Evolutionary conservation across 129 eudicot species (phyloP), one percentile per base, ranked within the genome.

Genomic region (Solidago caesia): DNA sequence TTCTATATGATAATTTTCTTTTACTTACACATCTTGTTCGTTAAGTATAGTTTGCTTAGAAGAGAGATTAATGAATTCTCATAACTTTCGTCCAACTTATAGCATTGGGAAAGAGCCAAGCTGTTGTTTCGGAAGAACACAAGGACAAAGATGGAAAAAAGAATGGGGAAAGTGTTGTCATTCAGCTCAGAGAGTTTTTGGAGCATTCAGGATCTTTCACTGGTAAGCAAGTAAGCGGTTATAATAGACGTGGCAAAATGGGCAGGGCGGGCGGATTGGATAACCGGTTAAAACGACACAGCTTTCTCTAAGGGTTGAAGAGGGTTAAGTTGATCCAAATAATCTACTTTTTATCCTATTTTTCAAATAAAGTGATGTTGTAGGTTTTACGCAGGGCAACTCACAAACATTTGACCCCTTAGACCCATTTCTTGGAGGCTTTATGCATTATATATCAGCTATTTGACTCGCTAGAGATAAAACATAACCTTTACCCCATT

Each of bases 31-130:
- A 58, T 75, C 60, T 71, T n/a, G 9, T 52, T 7, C 26, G 2
- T 69, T 4, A 64, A 59, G 73, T 62, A 53, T 47, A 57, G 27
- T 66, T 16, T 33, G 15, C 44, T 47, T 49, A 58, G 57, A 69
- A 51, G 62, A 74, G 57, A 46, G 1, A 21, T 53, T 48, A 58
- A 44, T 21, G 46, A 53, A 46, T 60, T 74, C 29, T 56, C 72
- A 71, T 78, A 13, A 4, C 47, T 70, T 47, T 76, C 27, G 6
- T 76, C 4, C 41, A 57, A 16, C 80, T 39, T 72, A 46, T 68
- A 94, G 99, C 99, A 59, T 76, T 88, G 79, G 97, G 88, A 55
- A 89, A 84, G 84, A 90, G 82, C 60, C 97, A 94, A 83, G 87
- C 97, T 64, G 84, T 91, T 61, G 86, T 94, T 76, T 87, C 96